Evolutionary conservation across 2,329 filamentous ascomycete genomes (phyloP), one percentile per base, ranked within the genome.

Genomic region (Pseudogymnoascus sp.): DNA sequence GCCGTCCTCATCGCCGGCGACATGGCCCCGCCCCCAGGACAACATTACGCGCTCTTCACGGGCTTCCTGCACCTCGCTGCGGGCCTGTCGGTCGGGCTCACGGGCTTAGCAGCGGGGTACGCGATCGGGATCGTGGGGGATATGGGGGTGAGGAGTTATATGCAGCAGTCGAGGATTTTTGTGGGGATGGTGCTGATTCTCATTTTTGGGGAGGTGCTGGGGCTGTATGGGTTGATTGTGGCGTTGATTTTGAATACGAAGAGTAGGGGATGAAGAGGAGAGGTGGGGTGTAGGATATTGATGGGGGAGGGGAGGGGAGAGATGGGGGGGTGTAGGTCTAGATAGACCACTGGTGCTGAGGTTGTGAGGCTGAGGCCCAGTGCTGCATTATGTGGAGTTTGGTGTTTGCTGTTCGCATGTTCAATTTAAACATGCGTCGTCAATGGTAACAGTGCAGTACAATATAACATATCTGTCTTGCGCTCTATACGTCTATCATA

Each of bases 111-210:
- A 33, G 94, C 94, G 65, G 94, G 94, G 61, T 99, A 97, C 78
- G 91, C 92, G 64, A 99, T 99, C 75, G 94, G 94, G 62, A 85
- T 96, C 65, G 93, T 99, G 21, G 94, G 94, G 68, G 95, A 99
- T 78, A 88, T 87, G 77, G 92, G 94, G 65, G 93, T 97, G 61
- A 87, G 94, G 70, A 87, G 92, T 63, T 97, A 95, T 79, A 96
- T 99, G 92, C 86, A 91, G 72, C 94, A 99, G 77, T 95, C 90
- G 59, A 85, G 93, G 66, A 89, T 99, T 68, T 99, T 97, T 70
- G 94, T 99, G 59, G 94, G 94, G 76, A 97, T 97, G 94, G 93
- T 99, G 55, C 79, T 99, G 71, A 97, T 97, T 69, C 83, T 97
- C 66, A 99, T 99, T 84, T 99, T 99, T 74, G 94, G 91, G 63